A percentile compares a stretch with the other conserved stretches of the same genome.
Evolutionary conservation across 352 stramenopile genomes (phyloP).

Genomic region (Globisporangium paroecandrum): DNA sequence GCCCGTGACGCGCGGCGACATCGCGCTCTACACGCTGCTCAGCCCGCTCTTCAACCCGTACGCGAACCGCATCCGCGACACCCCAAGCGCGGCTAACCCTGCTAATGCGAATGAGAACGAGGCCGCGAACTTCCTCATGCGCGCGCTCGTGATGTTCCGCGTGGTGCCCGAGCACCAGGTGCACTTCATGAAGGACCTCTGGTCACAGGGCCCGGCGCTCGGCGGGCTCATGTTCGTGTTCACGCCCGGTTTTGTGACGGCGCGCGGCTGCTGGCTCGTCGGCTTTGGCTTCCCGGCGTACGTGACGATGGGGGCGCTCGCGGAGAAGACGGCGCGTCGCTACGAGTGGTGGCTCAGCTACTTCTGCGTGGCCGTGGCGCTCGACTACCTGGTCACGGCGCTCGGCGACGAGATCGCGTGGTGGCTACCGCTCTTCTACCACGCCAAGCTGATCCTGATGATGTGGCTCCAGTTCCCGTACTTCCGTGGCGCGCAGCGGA

Average conservation of each 20-base stretch:
- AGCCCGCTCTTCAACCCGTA: conserved; percentile 72
- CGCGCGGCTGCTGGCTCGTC: conserved; percentile 63
- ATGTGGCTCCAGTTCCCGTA: conserved; percentile 91
- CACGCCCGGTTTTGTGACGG: conserved; percentile 80
- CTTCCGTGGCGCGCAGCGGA: conserved; percentile 77
- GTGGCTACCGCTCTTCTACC: conserved; percentile 86
- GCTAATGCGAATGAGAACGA: conserved; percentile 25
- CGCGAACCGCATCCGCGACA: conserved; percentile 59
- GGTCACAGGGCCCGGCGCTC: conserved; percentile 76
- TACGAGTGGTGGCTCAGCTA: conserved; percentile 90
- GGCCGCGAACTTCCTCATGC: conserved; percentile 62
- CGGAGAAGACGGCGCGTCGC: conserved; percentile 65
- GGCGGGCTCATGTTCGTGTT: conserved; percentile 81
- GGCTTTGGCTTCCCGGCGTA: conserved; percentile 85
- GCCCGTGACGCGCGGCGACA: conserved; percentile 64
- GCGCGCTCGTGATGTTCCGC: conserved; percentile 57
- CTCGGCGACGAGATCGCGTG: conserved; percentile 57
- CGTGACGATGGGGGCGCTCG: conserved; percentile 71
- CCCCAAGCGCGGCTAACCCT: conserved; percentile 16
- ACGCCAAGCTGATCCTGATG: conserved; percentile 78
- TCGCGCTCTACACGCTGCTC: conserved; percentile 66
- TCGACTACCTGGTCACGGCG: conserved; percentile 65
- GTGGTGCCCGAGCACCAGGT: conserved; percentile 66
- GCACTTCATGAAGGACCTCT: conserved; percentile 71
- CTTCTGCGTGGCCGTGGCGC: conserved; percentile 66